Base-by-base conservation (phyloP, 1,284 basidiomycete species). In the Marasmius tenuissimus region DNA sequence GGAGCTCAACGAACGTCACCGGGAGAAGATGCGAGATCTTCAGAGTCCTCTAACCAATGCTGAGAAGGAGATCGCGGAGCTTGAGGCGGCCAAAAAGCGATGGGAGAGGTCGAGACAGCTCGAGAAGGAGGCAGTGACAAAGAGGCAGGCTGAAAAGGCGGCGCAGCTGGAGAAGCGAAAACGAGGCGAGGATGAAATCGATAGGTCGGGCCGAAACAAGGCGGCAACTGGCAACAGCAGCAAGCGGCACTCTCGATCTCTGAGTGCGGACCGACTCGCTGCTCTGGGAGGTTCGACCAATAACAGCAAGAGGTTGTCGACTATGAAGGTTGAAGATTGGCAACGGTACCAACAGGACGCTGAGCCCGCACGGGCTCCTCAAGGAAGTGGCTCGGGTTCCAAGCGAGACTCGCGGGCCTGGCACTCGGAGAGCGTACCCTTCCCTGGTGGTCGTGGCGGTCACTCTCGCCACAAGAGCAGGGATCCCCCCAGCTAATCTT, bases 271-370 rank as follows among this genome's bases (percentile, higher is more conserved):
- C 69, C 81, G 81, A 70, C 77, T 92, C 18, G 83, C 79, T 56
- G 72, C 72, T 22, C 72, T 81, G 38, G 72, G 75, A 6, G 74
- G 71, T 48, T 79, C 86, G 34, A 85, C 87, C 55, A 61, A 59
- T 11, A 54, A 27, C 27, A 27, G 16, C 34, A 86, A 83, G 69
- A 83, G 88, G 53, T 71, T 87, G 72, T 92, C 90, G 50, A 85
- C 81, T 70, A 73, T 91, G 78, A 91, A 92, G 72, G 91, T 93
- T 39, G 89, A 92, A 71, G 91, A 92, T 68, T 93, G 91, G 91
- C 87, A 91, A 72, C 82, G 82, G 64, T 81, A 86, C 69, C 91
- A 92, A 70, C 78, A 85, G 60, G 82, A 85, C 53, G 75, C 75
- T 45, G 81, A 81, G 59, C 57, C 68, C 60, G 69, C 64, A 40